phyloP scores from a whole-genome alignment of 2,329 filamentous ascomycete species.

The Phyllosticta paracitricarpa region DNA sequence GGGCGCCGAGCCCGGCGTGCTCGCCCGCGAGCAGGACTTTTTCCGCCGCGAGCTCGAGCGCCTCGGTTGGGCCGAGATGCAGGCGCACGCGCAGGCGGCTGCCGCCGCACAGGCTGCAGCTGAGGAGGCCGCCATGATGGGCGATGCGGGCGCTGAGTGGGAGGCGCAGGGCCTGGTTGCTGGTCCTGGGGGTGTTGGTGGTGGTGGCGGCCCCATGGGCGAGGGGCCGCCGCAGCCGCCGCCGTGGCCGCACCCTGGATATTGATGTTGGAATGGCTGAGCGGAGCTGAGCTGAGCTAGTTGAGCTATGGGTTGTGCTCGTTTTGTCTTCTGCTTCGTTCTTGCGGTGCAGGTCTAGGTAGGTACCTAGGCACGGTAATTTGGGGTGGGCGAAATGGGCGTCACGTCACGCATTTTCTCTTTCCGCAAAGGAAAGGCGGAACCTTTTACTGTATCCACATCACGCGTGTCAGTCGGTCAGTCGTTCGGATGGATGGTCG shows the following conservation, averaged over 20 bases:
- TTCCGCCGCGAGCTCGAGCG: conserved; percentile 41
- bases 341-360: too few species aligned
- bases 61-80: conserved; percentile 33
- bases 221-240: not conserved
- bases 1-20: conserved; percentile 35
- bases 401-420: too few species aligned
- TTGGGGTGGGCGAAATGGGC: too few species aligned
- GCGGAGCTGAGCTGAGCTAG: too few species aligned
- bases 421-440: too few species aligned
- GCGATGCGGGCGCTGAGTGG: not conserved
- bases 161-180: not conserved
- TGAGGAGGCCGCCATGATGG: not conserved
- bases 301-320: too few species aligned
- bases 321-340: too few species aligned
- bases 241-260: not conserved
- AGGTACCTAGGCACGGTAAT: too few species aligned
- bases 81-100: not conserved
- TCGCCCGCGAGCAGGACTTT: conserved; percentile 38
- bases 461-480: too few species aligned
- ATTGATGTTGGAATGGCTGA: not conserved
- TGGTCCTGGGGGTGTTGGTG: not conserved
- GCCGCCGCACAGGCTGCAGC: not conserved
- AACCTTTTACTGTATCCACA: too few species aligned
- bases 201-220: not conserved
- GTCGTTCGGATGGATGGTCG: too few species aligned